Evolutionary conservation across 2,329 filamentous ascomycete species (phyloP).

Genomic region (Cryphonectria japonica): DNA sequence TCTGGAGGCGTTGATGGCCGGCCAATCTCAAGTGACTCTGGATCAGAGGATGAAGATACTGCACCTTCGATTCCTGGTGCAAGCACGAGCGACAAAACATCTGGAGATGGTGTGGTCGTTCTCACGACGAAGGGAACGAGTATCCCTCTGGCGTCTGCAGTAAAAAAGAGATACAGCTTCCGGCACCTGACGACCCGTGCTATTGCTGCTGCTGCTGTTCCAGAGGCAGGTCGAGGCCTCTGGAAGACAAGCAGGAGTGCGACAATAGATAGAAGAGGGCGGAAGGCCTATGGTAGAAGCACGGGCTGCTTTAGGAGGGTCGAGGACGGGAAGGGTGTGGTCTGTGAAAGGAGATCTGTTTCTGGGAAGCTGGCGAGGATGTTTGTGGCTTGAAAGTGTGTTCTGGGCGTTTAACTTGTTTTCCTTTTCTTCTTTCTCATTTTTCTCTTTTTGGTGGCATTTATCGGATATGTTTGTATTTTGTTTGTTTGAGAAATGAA

Average conservation of each 20-base stretch:
- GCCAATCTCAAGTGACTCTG: not conserved
- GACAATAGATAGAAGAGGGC: too few relatives aligned
- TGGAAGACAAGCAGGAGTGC: too few relatives aligned
- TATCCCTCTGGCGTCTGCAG: not conserved
- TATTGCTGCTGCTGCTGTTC: not conserved
- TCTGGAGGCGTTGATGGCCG: not conserved
- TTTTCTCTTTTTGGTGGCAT: too few relatives aligned
- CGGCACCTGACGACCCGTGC: not conserved
- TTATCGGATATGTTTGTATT: not conserved
- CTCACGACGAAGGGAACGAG: not conserved
- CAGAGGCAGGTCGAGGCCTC: not conserved
- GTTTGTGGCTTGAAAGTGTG: not conserved
- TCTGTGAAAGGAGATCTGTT: conserved; percentile 1
- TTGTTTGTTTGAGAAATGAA: not conserved
- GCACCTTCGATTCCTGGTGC: not conserved
- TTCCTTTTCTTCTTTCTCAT: not conserved
- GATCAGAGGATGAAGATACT: not conserved
- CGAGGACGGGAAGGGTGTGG: not conserved
- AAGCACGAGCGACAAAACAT: not conserved
- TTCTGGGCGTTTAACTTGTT: not conserved
- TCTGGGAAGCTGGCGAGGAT: not conserved
- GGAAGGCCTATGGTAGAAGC: not conserved
- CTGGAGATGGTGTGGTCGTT: not conserved
- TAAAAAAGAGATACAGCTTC: not conserved
- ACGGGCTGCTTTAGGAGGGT: not conserved